Evolutionary conservation across 148 eudicot genomes (phyloP).

Genomic region (Spergularia marina): DNA sequence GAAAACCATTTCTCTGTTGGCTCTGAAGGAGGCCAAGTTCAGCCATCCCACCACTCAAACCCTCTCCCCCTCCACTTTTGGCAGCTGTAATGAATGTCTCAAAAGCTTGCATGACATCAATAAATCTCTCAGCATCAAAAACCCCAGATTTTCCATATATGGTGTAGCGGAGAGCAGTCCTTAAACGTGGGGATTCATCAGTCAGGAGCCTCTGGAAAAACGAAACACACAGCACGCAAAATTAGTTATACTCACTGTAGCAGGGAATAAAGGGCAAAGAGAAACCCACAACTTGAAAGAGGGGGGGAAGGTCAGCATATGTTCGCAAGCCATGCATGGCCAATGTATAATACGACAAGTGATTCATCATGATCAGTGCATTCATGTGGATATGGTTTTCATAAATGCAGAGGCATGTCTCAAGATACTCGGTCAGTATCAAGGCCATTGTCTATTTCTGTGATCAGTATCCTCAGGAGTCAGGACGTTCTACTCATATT

Average conservation of each 20-base stretch:
- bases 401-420: background rate
- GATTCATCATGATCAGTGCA: background rate
- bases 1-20: slow-evolving; percentile 38
- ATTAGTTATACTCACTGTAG: background rate
- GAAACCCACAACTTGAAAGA: background rate
- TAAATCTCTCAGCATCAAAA: slow-evolving; percentile 95
- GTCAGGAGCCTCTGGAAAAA: slow-evolving; percentile 77
- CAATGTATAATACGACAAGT: background rate
- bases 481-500: background rate
- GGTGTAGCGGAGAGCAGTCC: slow-evolving; percentile 89
- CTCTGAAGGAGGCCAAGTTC: slow-evolving; percentile 80
- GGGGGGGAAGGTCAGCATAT: background rate
- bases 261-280: slow-evolving; percentile 1
- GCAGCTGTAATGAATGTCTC: slow-evolving; percentile 89
- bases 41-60: slow-evolving; percentile 81
- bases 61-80: slow-evolving; percentile 96
- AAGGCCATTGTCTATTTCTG: background rate
- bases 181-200: slow-evolving; percentile 93
- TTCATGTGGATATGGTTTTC: background rate
- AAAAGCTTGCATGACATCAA: slow-evolving; percentile 99
- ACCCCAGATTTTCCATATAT: slow-evolving; percentile 94
- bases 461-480: background rate
- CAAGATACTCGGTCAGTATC: background rate
- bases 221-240: background rate
- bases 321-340: background rate